These are phyloP conservation scores for rapeseed (Brassica napus) DNA, from an alignment of 345 rosid genomes.

Conservation along the genomic window DNA sequence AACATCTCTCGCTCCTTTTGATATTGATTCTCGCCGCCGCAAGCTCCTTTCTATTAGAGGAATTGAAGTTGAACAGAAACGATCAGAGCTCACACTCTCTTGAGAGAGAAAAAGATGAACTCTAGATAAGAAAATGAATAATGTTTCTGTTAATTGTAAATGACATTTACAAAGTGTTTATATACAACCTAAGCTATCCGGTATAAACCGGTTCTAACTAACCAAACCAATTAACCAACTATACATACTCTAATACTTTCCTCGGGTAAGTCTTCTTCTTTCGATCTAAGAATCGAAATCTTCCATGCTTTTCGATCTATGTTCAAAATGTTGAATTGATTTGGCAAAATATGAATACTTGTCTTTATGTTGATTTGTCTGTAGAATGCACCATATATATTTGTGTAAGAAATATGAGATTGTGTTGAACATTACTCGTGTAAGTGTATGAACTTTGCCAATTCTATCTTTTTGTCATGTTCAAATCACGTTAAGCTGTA, in stretches of 20 bases:
- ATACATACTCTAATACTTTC: too few species aligned
- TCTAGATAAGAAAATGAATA: too few species aligned
- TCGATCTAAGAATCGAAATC: conserved; percentile 26
- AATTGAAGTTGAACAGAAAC: too few species aligned
- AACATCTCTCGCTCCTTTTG: conserved; percentile 56
- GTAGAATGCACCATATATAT: conserved; percentile 47
- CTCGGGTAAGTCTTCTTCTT: conserved; percentile 32
- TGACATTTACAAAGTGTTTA: too few species aligned
- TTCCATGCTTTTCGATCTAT: background rate
- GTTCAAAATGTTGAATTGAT: conserved; percentile 3
- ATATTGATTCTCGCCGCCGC: conserved; percentile 49
- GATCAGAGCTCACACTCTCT: too few species aligned
- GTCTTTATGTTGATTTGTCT: background rate
- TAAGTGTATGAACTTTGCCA: conserved; percentile 44
- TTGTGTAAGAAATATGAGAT: background rate
- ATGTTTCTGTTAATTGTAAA: too few species aligned
- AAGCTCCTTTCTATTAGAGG: conserved; percentile 55
- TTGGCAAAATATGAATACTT: background rate
- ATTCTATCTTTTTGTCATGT: background rate
- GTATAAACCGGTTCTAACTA: too few species aligned
- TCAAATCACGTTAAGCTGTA: too few species aligned
- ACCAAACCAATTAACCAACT: too few species aligned
- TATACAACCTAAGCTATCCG: too few species aligned
- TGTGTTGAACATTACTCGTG: background rate
- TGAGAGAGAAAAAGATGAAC: too few species aligned